These are phyloP conservation scores for Stropharia rugosoannulata DNA, from an alignment of 768 basidiomycete genomes.

Conservation along the genomic window DNA sequence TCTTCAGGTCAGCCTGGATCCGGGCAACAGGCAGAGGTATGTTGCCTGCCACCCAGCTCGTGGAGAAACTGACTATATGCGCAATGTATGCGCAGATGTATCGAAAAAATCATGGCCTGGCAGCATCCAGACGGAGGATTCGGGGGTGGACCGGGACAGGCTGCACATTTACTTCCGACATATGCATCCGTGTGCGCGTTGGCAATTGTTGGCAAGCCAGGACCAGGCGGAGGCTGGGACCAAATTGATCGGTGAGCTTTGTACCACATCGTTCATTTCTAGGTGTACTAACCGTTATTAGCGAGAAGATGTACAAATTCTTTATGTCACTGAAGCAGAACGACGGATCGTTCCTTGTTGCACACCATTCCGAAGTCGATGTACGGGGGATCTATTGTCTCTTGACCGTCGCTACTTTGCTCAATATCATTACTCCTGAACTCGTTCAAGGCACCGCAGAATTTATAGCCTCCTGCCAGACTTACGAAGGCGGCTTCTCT, in stretches of 20 bases:
- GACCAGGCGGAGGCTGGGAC: constrained; percentile 80
- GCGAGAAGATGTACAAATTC: constrained; percentile 79
- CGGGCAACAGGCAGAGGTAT: constrained; percentile 73
- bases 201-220: constrained; percentile 77
- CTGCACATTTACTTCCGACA: constrained; percentile 84
- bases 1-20: constrained; percentile 78
- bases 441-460: constrained; percentile 72
- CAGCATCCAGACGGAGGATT: constrained; percentile 92
- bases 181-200: constrained; percentile 87
- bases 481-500: constrained; percentile 96
- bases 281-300: constrained; percentile 19
- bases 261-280: not conserved
- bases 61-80: not conserved
- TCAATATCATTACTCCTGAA: constrained; percentile 87
- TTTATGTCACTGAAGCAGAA: constrained; percentile 91
- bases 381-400: constrained; percentile 96
- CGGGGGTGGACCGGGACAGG: constrained; percentile 87
- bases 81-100: constrained; percentile 58
- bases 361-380: constrained; percentile 88
- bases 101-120: constrained; percentile 77
- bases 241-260: constrained; percentile 70
- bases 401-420: constrained; percentile 75
- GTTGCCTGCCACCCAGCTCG: constrained; percentile 13
- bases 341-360: constrained; percentile 92
- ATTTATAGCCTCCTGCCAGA: constrained; percentile 90